Percentiles rank a stretch among this genome's conserved stretches.
phyloP scores from a whole-genome alignment of 2,329 filamentous ascomycete species.

The Septoria linicola region DNA sequence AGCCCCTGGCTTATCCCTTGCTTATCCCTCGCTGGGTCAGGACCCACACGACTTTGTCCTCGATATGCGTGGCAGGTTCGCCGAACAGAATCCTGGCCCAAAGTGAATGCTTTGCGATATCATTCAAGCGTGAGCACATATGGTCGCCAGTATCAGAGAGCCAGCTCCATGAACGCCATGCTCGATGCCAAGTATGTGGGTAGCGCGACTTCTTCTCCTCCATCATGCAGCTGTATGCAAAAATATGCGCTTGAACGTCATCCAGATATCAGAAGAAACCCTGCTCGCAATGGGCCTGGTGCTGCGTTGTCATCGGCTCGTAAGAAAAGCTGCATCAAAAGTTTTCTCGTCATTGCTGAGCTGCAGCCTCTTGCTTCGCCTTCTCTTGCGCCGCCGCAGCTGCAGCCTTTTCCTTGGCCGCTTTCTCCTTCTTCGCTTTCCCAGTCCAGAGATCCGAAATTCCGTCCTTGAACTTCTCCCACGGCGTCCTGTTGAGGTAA shows the following conservation, averaged over 20 bases:
- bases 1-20: too few species aligned
- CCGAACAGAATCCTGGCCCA: too few species aligned
- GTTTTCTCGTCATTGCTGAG: slow-evolving; percentile 3
- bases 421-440: slow-evolving; percentile 23
- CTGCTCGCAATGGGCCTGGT: slow-evolving; percentile 5
- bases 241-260: slow-evolving; percentile 22
- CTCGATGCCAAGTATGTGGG: not conserved
- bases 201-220: too few species aligned
- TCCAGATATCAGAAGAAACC: slow-evolving; percentile 10
- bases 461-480: slow-evolving; percentile 64
- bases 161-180: not conserved
- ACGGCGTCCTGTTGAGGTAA: slow-evolving; percentile 76
- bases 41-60: too few species aligned
- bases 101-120: too few species aligned
- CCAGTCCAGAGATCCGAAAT: slow-evolving; percentile 41
- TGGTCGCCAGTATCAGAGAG: not conserved
- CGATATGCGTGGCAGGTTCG: too few species aligned
- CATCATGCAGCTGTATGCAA: slow-evolving; percentile 13
- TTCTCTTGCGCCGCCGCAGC: not conserved
- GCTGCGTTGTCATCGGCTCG: not conserved
- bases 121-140: not conserved
- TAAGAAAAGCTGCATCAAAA: too few species aligned
- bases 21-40: too few species aligned
- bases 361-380: not conserved
- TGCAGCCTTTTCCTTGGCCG: not conserved